phyloP scores from a whole-genome alignment of 768 basidiomycete genomes.

The Kondoa subrosea region DNA sequence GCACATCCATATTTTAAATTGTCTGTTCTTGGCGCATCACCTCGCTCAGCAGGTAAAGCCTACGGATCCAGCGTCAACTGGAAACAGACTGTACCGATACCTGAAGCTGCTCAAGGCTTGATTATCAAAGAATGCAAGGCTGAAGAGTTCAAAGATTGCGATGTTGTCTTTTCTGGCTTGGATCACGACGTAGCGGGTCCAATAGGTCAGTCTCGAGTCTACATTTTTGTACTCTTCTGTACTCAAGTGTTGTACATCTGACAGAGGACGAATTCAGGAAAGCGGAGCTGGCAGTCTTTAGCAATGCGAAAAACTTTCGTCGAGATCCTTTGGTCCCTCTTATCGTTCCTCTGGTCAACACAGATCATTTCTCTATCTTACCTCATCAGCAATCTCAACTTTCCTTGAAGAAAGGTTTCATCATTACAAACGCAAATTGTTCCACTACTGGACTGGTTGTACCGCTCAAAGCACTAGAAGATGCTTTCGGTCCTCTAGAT shows the following conservation, averaged over 20 bases:
- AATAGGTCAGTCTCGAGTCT: slow-evolving; percentile 48
- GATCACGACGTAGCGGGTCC: slow-evolving; percentile 89
- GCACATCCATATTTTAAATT: slow-evolving; percentile 79
- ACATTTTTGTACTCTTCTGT: no score
- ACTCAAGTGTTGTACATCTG: neutral
- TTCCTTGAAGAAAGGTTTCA: slow-evolving; percentile 62
- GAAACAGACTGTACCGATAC: slow-evolving; percentile 74
- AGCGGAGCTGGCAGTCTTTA: slow-evolving; percentile 82
- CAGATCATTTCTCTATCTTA: slow-evolving; percentile 65
- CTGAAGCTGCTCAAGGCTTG: slow-evolving; percentile 45
- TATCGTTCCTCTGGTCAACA: slow-evolving; percentile 89
- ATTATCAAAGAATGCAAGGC: slow-evolving; percentile 61
- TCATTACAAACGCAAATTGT: slow-evolving; percentile 97
- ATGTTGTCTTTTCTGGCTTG: slow-evolving; percentile 83
- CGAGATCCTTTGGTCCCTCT: slow-evolving; percentile 84
- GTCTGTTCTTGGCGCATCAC: slow-evolving; percentile 72
- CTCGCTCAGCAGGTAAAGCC: slow-evolving; percentile 64
- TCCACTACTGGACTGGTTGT: slow-evolving; percentile 84
- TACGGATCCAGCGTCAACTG: slow-evolving; percentile 58
- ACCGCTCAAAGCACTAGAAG: slow-evolving; percentile 77
- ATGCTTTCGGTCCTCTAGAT: slow-evolving; percentile 83
- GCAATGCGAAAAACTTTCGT: slow-evolving; percentile 91
- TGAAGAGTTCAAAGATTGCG: slow-evolving; percentile 59
- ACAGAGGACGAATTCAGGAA: slow-evolving; percentile 67
- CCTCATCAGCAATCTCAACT: slow-evolving; percentile 55